These are phyloP conservation scores for Murraya paniculata DNA, from an alignment of 345 rosid genomes.

Conservation along the genomic window DNA sequence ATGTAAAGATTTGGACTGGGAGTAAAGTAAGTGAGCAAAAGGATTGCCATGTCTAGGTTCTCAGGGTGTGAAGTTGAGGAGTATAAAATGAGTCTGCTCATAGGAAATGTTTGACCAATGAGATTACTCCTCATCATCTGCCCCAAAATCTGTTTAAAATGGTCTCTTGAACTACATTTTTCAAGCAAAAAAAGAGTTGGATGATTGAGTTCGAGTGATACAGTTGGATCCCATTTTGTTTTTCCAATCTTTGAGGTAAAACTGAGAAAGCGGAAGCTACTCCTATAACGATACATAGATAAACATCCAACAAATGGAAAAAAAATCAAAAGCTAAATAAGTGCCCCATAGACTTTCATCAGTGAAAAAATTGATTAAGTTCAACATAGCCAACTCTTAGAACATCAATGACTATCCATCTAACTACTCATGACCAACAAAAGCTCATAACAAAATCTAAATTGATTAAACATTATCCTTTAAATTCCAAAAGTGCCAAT, in stretches of 20 bases:
- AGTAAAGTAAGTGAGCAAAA: constrained; percentile 40
- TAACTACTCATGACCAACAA: background rate
- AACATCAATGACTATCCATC: background rate
- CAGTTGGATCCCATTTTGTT: constrained; percentile 46
- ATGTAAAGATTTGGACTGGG: constrained; percentile 47
- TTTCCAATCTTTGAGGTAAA: constrained; percentile 18
- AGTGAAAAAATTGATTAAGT: background rate
- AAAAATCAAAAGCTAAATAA: background rate
- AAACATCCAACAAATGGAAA: background rate
- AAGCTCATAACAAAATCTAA: background rate
- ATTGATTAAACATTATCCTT: background rate
- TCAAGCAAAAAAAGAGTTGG: constrained; percentile 48
- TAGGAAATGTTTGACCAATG: constrained; percentile 45
- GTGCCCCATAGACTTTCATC: background rate
- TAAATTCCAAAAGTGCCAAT: background rate
- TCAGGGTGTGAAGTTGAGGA: constrained; percentile 49
- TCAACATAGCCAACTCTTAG: background rate
- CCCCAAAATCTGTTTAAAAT: constrained; percentile 52
- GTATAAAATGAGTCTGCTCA: constrained; percentile 56
- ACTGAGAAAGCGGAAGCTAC: constrained; percentile 32
- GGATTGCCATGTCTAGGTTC: constrained; percentile 38
- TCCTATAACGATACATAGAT: constrained; percentile 19
- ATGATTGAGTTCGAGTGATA: constrained; percentile 43
- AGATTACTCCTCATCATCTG: constrained; percentile 48
- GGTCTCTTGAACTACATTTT: constrained; percentile 37